phyloP scores from a whole-genome alignment of 1,284 basidiomycete genomes.

The Ceratobasidium sp. region DNA sequence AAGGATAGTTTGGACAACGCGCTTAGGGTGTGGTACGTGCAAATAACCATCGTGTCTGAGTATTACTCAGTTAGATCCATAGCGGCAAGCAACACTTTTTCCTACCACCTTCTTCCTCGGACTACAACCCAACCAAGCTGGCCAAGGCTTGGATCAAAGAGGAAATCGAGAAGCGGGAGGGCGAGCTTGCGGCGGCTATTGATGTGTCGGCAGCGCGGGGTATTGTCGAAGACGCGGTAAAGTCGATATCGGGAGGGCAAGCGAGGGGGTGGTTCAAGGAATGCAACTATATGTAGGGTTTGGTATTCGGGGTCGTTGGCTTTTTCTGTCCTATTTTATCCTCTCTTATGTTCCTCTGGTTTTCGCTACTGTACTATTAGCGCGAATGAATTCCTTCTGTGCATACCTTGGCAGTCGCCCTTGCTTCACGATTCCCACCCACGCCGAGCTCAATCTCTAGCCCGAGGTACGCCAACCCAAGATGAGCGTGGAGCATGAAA shows the following conservation, averaged over 20 bases:
- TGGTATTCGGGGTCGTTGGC: too few species aligned
- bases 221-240: neutral
- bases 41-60: too few species aligned
- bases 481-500: too few species aligned
- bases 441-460: too few species aligned
- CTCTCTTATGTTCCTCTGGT: too few species aligned
- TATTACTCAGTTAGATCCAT: too few species aligned
- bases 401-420: too few species aligned
- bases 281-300: slow-evolving; percentile 4
- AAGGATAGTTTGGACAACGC: neutral
- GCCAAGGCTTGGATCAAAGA: neutral
- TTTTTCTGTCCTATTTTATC: neutral
- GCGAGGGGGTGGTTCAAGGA: slow-evolving; percentile 1
- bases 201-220: neutral
- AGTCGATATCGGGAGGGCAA: neutral
- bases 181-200: neutral
- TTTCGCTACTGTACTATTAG: too few species aligned
- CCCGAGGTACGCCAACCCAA: too few species aligned
- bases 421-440: too few species aligned
- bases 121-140: neutral
- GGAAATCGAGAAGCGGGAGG: neutral
- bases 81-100: neutral
- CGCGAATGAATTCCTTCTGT: too few species aligned
- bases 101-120: neutral
- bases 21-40: neutral